Percentiles rank a stretch among this genome's conserved stretches.
These are phyloP conservation scores for Lactarius trivialis DNA, from an alignment of 768 basidiomycete species.

Conservation along the genomic window DNA sequence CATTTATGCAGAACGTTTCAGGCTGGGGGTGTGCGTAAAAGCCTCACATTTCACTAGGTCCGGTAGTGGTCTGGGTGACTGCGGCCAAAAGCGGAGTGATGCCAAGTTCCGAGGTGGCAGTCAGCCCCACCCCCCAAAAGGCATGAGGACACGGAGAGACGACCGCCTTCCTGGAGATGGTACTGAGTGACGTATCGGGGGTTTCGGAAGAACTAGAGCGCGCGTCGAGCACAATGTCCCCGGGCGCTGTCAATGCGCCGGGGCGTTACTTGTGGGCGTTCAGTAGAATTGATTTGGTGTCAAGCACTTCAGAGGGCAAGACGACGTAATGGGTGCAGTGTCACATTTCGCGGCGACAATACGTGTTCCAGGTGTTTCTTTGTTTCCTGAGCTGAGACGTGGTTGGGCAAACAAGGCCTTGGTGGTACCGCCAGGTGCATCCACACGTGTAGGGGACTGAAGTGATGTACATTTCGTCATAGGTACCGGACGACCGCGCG, in stretches of 20 bases:
- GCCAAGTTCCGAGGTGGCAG: background rate
- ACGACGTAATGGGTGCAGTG: background rate
- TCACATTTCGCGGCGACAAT: background rate
- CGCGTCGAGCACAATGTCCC: background rate
- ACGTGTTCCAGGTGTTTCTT: background rate
- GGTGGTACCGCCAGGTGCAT: background rate
- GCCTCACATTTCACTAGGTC: background rate
- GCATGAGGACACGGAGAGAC: background rate
- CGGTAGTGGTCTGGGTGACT: background rate
- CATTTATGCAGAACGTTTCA: background rate
- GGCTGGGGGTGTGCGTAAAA: background rate
- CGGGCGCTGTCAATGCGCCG: too few relatives aligned
- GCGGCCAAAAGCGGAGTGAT: background rate
- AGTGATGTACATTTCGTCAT: slow-evolving; percentile 4
- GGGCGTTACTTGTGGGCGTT: background rate
- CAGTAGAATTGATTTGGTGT: background rate
- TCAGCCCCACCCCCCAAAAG: background rate
- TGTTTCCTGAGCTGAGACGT: background rate
- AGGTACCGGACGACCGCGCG: background rate
- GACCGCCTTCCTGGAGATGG: background rate
- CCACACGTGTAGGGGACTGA: background rate
- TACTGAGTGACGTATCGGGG: too few relatives aligned
- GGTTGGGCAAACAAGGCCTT: background rate
- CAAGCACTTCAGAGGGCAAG: background rate
- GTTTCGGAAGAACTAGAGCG: background rate